A percentile compares a stretch with the other conserved stretches of the same genome.
These are phyloP conservation scores for Wickerhamiella alocasiicola DNA, from an alignment of 805 yeast genomes.

Conservation along the genomic window DNA sequence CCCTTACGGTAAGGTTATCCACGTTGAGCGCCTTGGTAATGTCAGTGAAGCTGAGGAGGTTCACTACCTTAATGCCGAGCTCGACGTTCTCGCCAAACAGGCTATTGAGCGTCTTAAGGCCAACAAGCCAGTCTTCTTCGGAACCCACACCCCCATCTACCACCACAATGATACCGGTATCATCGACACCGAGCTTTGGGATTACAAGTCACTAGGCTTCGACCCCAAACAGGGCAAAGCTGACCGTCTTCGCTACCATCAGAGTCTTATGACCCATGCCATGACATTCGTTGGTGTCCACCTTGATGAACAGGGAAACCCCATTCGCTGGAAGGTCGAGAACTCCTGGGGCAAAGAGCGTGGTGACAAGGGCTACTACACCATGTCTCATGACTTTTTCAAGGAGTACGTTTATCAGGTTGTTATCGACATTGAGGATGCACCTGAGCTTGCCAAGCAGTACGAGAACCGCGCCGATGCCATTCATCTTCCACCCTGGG, in stretches of 20 bases:
- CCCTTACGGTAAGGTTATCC: slow-evolving; percentile 46
- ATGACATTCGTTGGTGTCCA: slow-evolving; percentile 78
- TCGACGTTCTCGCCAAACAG: slow-evolving; percentile 43
- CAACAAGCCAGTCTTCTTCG: slow-evolving; percentile 76
- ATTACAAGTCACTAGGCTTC: slow-evolving; percentile 40
- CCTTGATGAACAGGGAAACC: slow-evolving; percentile 47
- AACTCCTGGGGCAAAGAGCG: slow-evolving; percentile 65
- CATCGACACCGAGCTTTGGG: slow-evolving; percentile 60
- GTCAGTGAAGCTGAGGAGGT: slow-evolving; percentile 59
- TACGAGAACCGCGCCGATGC: slow-evolving; percentile 34
- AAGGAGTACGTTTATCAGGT: slow-evolving; percentile 65
- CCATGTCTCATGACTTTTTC: slow-evolving; percentile 63
- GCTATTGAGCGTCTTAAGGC: slow-evolving; percentile 57
- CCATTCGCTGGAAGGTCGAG: slow-evolving; percentile 60
- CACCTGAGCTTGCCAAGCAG: slow-evolving; percentile 31
- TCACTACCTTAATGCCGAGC: slow-evolving; percentile 55
- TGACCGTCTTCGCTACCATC: slow-evolving; percentile 55
- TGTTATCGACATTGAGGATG: slow-evolving; percentile 44
- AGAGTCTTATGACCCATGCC: slow-evolving; percentile 81
- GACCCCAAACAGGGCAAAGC: slow-evolving; percentile 43
- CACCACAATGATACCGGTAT: slow-evolving; percentile 52
- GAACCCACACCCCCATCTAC: slow-evolving; percentile 78
- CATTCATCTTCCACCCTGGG: slow-evolving; percentile 59
- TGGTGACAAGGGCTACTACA: slow-evolving; percentile 55
- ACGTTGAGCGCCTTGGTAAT: slow-evolving; percentile 66